These are phyloP conservation scores for Thinopyrum elongatum DNA, from an alignment of 176 grass and related monocot genomes.

Conservation along the genomic window DNA sequence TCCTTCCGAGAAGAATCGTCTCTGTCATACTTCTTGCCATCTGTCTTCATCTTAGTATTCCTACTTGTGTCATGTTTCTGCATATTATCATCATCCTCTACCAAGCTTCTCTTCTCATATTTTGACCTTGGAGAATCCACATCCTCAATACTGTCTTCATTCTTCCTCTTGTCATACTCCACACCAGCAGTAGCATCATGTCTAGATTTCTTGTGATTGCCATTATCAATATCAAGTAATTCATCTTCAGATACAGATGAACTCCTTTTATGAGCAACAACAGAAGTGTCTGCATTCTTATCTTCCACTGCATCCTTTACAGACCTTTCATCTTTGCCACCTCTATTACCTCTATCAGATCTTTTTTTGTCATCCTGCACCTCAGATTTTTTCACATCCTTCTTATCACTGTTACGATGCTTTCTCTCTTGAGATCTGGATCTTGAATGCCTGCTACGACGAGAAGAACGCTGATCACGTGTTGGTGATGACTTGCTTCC, in stretches of 20 bases:
- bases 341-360: constrained; percentile 47
- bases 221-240: constrained; percentile 33
- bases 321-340: constrained; percentile 50
- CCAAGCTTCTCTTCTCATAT: constrained; percentile 31
- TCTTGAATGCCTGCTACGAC: constrained; percentile 52
- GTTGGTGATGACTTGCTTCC: constrained; percentile 58
- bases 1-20: constrained; percentile 33
- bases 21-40: constrained; percentile 36
- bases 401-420: constrained; percentile 52
- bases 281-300: constrained; percentile 36
- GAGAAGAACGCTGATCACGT: constrained; percentile 42
- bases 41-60: constrained; percentile 35
- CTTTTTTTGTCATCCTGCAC: constrained; percentile 45
- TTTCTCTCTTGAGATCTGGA: constrained; percentile 88
- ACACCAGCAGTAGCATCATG: constrained; percentile 18
- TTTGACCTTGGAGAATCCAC: constrained; percentile 41
- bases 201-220: constrained; percentile 50
- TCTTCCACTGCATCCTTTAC: constrained; percentile 51
- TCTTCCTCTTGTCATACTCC: constrained; percentile 41
- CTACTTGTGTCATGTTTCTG: constrained; percentile 34
- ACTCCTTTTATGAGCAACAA: constrained; percentile 43
- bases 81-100: constrained; percentile 2
- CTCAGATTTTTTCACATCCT: constrained; percentile 47
- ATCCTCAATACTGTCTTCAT: constrained; percentile 31
- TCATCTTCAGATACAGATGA: constrained; percentile 56